phyloP scores from a whole-genome alignment of 2,329 filamentous ascomycete genomes.

The Apiospora aurea region DNA sequence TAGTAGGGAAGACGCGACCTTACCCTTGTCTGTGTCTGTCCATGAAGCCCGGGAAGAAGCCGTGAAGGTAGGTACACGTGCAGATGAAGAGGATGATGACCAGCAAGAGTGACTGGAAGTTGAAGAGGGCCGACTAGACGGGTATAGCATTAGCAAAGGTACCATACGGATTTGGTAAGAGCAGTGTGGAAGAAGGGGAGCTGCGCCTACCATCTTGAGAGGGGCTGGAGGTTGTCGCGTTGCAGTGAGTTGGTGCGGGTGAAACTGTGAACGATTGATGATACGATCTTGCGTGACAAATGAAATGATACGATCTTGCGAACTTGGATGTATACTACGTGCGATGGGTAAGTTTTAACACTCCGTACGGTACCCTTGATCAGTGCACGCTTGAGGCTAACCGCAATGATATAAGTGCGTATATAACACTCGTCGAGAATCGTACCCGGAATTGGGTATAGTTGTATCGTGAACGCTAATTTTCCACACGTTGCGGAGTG shows the following conservation, averaged over 20 bases:
- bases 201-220: slow-evolving; percentile 20
- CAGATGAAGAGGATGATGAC: slow-evolving; percentile 95
- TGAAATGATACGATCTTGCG: too few species aligned
- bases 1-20: slow-evolving; percentile 31
- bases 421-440: too few species aligned
- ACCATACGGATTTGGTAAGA: not conserved
- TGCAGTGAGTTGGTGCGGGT: not conserved
- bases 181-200: not conserved
- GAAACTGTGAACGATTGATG: too few species aligned
- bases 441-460: too few species aligned
- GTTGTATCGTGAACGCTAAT: too few species aligned
- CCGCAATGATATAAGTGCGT: too few species aligned
- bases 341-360: too few species aligned
- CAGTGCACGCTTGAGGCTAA: too few species aligned
- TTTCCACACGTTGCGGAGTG: too few species aligned
- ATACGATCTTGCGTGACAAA: too few species aligned
- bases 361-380: too few species aligned
- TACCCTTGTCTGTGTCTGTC: slow-evolving; percentile 94
- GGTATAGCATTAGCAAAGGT: not conserved
- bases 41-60: slow-evolving; percentile 86
- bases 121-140: slow-evolving; percentile 89
- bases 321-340: too few species aligned
- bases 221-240: not conserved
- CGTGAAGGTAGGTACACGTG: slow-evolving; percentile 93
- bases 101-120: slow-evolving; percentile 95